phyloP scores from a whole-genome alignment of 371 early-diverging fungal genomes.

The Mortierella sp. region DNA sequence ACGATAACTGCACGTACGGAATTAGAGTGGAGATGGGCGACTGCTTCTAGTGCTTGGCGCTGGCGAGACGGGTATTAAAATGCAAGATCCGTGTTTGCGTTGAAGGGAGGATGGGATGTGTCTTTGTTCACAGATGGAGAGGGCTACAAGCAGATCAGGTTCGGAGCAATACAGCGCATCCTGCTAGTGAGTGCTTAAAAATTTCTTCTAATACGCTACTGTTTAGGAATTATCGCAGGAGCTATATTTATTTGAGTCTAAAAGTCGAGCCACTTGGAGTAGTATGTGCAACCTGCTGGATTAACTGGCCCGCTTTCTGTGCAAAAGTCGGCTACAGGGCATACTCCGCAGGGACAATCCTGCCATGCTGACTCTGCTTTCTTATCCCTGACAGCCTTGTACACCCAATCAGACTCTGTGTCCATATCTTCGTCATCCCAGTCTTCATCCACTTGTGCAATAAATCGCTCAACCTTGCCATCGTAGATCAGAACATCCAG shows the following conservation, averaged over 20 bases:
- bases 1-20: neutral
- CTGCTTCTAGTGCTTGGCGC: neutral
- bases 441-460: slow-evolving; percentile 67
- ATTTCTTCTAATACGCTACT: neutral
- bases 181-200: neutral
- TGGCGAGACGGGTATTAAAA: neutral
- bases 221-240: neutral
- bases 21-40: slow-evolving; percentile 4
- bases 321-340: slow-evolving; percentile 83
- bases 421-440: slow-evolving; percentile 65
- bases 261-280: slow-evolving; percentile 79
- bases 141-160: slow-evolving; percentile 1
- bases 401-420: slow-evolving; percentile 73
- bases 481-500: slow-evolving; percentile 93
- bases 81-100: slow-evolving; percentile 1
- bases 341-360: slow-evolving; percentile 88
- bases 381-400: slow-evolving; percentile 75
- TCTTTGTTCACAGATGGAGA: slow-evolving; percentile 1
- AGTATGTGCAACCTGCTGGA: slow-evolving; percentile 83
- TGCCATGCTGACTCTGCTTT: slow-evolving; percentile 69
- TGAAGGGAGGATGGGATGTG: neutral
- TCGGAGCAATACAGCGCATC: slow-evolving; percentile 6
- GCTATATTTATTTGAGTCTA: slow-evolving; percentile 1
- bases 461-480: slow-evolving; percentile 82
- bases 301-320: slow-evolving; percentile 79